A percentile compares a stretch with the other conserved stretches of the same genome.
Evolutionary conservation across 768 basidiomycete species (phyloP).

Genomic region (Naematelia aurantialba): DNA sequence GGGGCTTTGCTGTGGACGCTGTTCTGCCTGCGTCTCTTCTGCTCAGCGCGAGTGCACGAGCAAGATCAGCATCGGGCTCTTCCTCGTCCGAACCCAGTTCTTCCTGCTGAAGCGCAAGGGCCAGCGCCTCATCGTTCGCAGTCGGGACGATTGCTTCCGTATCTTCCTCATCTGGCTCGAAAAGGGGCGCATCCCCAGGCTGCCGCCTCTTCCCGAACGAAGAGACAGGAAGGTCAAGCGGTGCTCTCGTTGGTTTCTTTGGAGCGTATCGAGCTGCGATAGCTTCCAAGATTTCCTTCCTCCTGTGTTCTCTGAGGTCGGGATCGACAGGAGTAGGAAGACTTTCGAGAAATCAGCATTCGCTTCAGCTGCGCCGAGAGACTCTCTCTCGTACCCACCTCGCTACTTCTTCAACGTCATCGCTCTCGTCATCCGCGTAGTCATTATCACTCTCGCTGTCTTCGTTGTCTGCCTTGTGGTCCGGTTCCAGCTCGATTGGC

Average conservation of each 20-base stretch:
- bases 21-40: constrained; percentile 22
- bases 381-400: constrained; percentile 29
- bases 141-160: constrained; percentile 23
- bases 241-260: constrained; percentile 18
- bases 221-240: constrained; percentile 35
- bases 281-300: constrained; percentile 46
- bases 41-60: constrained; percentile 54
- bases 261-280: constrained; percentile 43
- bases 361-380: constrained; percentile 3
- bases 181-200: constrained; percentile 27
- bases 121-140: constrained; percentile 41
- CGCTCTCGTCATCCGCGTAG: constrained; percentile 45
- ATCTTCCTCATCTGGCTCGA: constrained; percentile 25
- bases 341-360: background rate
- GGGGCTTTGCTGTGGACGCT: background rate
- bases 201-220: constrained; percentile 31
- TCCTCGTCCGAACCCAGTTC: constrained; percentile 70
- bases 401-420: constrained; percentile 43
- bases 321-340: constrained; percentile 24
- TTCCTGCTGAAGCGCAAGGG: constrained; percentile 49
- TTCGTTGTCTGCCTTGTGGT: constrained; percentile 50
- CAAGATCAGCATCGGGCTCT: constrained; percentile 60
- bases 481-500: constrained; percentile 79
- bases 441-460: constrained; percentile 33
- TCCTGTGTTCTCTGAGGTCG: constrained; percentile 36